These are phyloP conservation scores for Euclidium syriacum DNA, from an alignment of 345 rosid species.

Conservation along the genomic window DNA sequence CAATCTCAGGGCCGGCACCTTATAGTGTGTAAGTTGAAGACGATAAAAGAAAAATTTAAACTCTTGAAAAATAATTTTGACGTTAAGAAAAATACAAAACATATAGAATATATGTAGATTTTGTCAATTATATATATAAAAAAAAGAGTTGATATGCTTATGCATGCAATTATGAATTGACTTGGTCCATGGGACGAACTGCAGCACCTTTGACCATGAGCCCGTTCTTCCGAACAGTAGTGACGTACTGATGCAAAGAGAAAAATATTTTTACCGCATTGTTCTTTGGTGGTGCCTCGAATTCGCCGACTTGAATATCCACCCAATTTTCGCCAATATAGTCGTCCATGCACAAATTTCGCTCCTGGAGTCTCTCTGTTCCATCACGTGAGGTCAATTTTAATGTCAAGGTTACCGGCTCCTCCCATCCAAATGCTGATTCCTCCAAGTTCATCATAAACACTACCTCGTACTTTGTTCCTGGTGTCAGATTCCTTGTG, in stretches of 20 bases:
- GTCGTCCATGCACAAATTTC: conserved; percentile 19
- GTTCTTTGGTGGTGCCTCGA: conserved; percentile 24
- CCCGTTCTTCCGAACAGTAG: conserved; percentile 43
- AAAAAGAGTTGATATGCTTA: too few species aligned
- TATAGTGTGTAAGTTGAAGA: too few species aligned
- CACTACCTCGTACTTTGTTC: conserved; percentile 33
- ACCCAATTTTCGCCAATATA: conserved; percentile 42
- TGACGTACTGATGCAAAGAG: conserved; percentile 39
- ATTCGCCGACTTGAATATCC: conserved; percentile 44
- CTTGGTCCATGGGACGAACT: conserved; percentile 46
- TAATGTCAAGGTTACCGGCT: conserved; percentile 34
- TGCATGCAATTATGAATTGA: too few species aligned
- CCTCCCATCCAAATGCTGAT: conserved; percentile 40
- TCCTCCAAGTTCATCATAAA: conserved; percentile 40
- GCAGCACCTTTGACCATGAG: conserved; percentile 44
- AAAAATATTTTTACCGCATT: conserved; percentile 32
- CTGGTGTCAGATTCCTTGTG: conserved; percentile 40
- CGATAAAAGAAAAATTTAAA: too few species aligned
- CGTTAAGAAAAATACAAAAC: too few species aligned
- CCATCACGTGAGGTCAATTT: conserved; percentile 32
- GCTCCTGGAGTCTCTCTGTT: conserved; percentile 30
- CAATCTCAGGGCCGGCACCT: too few species aligned
- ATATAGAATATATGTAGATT: too few species aligned
- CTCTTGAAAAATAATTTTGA: too few species aligned
- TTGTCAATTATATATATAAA: too few species aligned